Evolutionary conservation across 2,329 filamentous ascomycete species (phyloP).

Genomic region (Alternaria brassicae): DNA sequence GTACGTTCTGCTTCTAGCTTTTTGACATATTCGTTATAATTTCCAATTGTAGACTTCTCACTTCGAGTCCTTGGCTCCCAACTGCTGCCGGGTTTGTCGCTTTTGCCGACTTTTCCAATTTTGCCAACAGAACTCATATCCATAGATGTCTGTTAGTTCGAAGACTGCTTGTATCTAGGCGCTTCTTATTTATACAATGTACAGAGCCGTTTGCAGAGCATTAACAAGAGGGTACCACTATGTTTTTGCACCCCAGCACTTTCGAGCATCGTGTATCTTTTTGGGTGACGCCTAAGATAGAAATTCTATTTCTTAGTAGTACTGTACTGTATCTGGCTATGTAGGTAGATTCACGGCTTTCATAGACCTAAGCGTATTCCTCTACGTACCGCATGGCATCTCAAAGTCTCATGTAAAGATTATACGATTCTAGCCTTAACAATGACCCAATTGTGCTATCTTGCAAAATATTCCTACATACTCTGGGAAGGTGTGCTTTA

Average conservation of each 20-base stretch:
- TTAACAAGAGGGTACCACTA: constrained; percentile 1
- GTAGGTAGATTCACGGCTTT: background rate
- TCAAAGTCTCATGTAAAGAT: background rate
- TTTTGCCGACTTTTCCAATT: too few species aligned
- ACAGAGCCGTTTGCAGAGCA: background rate
- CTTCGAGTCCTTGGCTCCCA: background rate
- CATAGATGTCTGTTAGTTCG: background rate
- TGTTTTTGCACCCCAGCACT: background rate
- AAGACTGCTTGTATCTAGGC: background rate
- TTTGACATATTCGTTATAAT: constrained; percentile 1
- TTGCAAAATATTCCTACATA: background rate
- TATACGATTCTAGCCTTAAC: background rate
- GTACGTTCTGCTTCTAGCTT: constrained; percentile 11
- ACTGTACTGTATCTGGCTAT: background rate
- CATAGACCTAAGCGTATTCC: background rate
- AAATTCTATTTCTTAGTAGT: background rate
- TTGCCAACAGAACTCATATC: background rate
- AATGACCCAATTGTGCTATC: background rate
- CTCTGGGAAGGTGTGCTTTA: background rate
- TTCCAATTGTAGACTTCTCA: background rate
- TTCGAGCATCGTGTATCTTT: background rate
- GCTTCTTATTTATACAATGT: constrained; percentile 6
- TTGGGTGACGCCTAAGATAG: background rate
- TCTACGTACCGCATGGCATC: background rate
- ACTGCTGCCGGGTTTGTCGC: background rate